A percentile compares a stretch with the other conserved stretches of the same genome.
These are phyloP conservation scores for Chlamydomonas applanata DNA, from an alignment of 139 green algal genomes.

Conservation along the genomic window DNA sequence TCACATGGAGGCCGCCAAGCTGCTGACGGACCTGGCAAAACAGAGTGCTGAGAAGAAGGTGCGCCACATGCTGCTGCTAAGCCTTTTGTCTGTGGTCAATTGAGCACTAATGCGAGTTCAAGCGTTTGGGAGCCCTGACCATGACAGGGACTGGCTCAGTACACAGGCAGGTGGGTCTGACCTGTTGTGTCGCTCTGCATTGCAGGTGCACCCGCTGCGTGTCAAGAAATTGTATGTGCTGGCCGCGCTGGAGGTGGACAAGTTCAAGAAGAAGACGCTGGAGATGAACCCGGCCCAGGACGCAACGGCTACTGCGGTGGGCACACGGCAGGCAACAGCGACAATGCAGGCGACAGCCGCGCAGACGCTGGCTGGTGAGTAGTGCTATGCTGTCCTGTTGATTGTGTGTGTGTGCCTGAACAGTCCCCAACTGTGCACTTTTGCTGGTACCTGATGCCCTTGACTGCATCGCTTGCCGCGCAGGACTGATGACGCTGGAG, in stretches of 20 bases:
- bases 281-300: conserved; percentile 33
- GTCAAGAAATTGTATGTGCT: conserved; percentile 88
- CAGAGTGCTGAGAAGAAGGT: conserved; percentile 12
- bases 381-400: background rate
- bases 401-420: background rate
- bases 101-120: too few relatives aligned
- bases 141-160: too few relatives aligned
- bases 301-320: conserved; percentile 4
- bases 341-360: conserved; percentile 40
- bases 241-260: conserved; percentile 72
- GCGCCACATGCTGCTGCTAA: too few relatives aligned
- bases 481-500: conserved; percentile 76
- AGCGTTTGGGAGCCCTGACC: too few relatives aligned
- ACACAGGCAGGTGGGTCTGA: too few relatives aligned
- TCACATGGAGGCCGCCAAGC: conserved; percentile 69
- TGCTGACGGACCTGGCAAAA: conserved; percentile 54
- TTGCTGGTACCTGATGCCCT: background rate
- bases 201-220: conserved; percentile 57
- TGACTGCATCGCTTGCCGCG: background rate
- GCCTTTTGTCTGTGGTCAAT: too few relatives aligned
- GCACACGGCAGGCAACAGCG: conserved; percentile 12
- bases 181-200: too few relatives aligned
- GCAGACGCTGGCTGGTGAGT: conserved; percentile 59
- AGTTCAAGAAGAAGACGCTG: conserved; percentile 62
- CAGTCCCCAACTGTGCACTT: background rate